phyloP scores from a whole-genome alignment of 208 protist species.

The Acanthamoeba castellanii region DNA sequence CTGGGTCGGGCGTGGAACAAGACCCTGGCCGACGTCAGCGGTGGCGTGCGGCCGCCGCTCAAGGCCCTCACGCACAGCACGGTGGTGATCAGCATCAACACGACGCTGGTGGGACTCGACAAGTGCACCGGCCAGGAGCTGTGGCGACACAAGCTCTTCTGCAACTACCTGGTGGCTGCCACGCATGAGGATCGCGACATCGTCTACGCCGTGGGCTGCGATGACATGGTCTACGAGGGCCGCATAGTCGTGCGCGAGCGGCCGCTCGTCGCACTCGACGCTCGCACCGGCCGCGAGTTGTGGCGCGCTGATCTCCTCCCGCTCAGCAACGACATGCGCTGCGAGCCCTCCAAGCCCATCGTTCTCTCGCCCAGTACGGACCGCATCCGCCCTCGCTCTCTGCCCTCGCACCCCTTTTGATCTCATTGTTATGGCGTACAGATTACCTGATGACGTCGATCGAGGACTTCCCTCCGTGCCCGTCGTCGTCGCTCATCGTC shows the following conservation, averaged over 20 bases:
- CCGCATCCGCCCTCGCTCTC: neutral
- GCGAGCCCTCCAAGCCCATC: conserved; percentile 57
- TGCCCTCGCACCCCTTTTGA: neutral
- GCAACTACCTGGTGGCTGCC: conserved; percentile 6
- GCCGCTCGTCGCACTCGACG: conserved; percentile 42
- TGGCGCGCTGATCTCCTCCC: conserved; percentile 51
- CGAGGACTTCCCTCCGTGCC: neutral
- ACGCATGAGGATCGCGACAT: neutral
- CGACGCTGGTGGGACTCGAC: conserved; percentile 35
- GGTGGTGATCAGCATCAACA: conserved; percentile 38
- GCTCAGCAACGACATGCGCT: conserved; percentile 42
- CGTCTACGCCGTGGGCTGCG: conserved; percentile 7
- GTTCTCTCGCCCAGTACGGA: conserved; percentile 22
- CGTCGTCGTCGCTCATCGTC: neutral
- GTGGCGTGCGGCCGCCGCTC: conserved; percentile 45
- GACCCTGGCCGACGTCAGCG: neutral
- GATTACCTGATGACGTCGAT: conserved; percentile 23
- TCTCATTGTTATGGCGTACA: neutral
- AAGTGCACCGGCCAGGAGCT: conserved; percentile 48
- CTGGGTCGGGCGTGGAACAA: neutral
- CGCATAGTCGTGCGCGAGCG: conserved; percentile 53
- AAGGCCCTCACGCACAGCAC: conserved; percentile 10
- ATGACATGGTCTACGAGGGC: conserved; percentile 63
- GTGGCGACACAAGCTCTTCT: neutral
- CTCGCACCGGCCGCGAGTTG: conserved; percentile 15